Conservation (phyloP, 1,284 basidiomycete genomes). For the Coniophora puteana region DNA sequence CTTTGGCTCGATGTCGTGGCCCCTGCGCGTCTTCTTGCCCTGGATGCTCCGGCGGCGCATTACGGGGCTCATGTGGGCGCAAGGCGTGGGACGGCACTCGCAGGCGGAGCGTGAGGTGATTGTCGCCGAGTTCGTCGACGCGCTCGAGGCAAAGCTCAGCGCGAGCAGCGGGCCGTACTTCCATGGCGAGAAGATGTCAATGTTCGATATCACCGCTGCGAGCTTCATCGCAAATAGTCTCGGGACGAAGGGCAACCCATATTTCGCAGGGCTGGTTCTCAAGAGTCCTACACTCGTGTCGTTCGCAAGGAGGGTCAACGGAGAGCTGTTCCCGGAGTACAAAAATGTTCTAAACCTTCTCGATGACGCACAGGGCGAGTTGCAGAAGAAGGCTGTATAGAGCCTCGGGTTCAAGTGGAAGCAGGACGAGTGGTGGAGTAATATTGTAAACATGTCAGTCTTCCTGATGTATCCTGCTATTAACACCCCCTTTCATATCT, state of each 20-base stretch:
- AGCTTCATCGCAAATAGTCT: conserved; percentile 28
- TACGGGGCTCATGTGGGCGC: conserved; percentile 13
- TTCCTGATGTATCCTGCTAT: too few species aligned
- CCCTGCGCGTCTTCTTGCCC: conserved; percentile 17
- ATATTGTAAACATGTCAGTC: too few species aligned
- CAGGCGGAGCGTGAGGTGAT: conserved; percentile 27
- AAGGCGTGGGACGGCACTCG: conserved; percentile 27
- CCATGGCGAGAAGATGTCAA: conserved; percentile 24
- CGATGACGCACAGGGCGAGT: not conserved
- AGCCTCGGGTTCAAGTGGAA: too few species aligned
- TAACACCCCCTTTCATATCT: too few species aligned
- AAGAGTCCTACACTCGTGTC: conserved; percentile 14
- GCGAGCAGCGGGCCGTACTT: conserved; percentile 17
- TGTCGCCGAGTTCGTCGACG: conserved; percentile 27
- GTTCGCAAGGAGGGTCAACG: conserved; percentile 24
- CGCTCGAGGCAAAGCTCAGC: conserved; percentile 22
- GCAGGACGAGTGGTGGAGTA: too few species aligned
- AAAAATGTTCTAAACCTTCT: conserved; percentile 13
- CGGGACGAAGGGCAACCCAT: conserved; percentile 19
- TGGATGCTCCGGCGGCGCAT: conserved; percentile 21
- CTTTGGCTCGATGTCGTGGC: conserved; percentile 15
- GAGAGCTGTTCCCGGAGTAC: conserved; percentile 25
- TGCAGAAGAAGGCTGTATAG: not conserved
- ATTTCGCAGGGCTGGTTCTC: conserved; percentile 23
- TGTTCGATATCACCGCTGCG: conserved; percentile 27